Evolutionary conservation across 2,329 filamentous ascomycete species (phyloP).

Genomic region (Aspergillus persii): DNA sequence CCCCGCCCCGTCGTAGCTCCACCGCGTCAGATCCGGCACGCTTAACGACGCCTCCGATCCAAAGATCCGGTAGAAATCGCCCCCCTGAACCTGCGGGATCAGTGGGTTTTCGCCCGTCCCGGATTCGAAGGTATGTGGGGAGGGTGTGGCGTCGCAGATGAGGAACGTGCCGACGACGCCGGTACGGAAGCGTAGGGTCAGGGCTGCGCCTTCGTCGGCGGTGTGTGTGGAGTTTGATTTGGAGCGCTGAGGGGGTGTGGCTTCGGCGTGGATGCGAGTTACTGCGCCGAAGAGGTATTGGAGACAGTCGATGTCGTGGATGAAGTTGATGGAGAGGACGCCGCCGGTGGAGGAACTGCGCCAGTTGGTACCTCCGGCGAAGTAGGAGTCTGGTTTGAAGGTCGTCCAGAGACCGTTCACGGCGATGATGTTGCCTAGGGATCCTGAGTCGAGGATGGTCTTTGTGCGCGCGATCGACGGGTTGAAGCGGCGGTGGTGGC

Average conservation of each 20-base stretch:
- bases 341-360: slow-evolving; percentile 48
- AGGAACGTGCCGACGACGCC: slow-evolving; percentile 59
- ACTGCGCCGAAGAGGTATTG: slow-evolving; percentile 58
- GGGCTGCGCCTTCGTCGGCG: slow-evolving; percentile 57
- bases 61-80: slow-evolving; percentile 55
- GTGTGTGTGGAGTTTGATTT: slow-evolving; percentile 31
- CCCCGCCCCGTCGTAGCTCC: slow-evolving; percentile 43
- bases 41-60: slow-evolving; percentile 52
- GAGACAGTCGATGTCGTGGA: slow-evolving; percentile 61
- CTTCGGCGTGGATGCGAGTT: slow-evolving; percentile 51
- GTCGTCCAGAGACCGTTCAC: slow-evolving; percentile 56
- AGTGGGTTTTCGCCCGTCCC: slow-evolving; percentile 60
- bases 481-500: slow-evolving; percentile 61
- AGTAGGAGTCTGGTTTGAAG: slow-evolving; percentile 54
- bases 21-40: slow-evolving; percentile 53
- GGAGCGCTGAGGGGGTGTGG: slow-evolving; percentile 42
- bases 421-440: slow-evolving; percentile 51
- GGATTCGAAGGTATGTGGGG: slow-evolving; percentile 55
- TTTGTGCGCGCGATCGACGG: slow-evolving; percentile 54
- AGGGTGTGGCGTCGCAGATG: slow-evolving; percentile 52
- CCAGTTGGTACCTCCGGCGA: slow-evolving; percentile 52
- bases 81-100: slow-evolving; percentile 43
- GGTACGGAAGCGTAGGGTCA: slow-evolving; percentile 53
- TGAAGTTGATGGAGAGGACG: slow-evolving; percentile 56
- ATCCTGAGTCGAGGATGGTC: slow-evolving; percentile 38